These are phyloP conservation scores for Hypoxylon lenormandii DNA, from an alignment of 495 filamentous ascomycete genomes.

Conservation along the genomic window DNA sequence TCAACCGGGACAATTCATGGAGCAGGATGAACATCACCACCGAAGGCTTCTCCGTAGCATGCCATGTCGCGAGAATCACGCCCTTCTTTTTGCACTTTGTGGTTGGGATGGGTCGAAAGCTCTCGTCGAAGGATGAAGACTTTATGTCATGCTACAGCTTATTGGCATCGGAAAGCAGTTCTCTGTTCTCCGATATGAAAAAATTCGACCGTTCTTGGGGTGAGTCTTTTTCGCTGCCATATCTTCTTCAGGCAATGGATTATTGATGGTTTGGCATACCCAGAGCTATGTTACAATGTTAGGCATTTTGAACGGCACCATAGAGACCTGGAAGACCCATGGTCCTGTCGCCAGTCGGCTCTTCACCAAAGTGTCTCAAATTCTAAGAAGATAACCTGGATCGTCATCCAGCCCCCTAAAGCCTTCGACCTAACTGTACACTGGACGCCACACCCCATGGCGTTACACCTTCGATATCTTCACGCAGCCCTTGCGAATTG, in stretches of 20 bases:
- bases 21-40: slow-evolving; percentile 18
- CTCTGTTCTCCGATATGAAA: too few species aligned
- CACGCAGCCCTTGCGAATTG: slow-evolving; percentile 16
- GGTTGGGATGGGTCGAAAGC: slow-evolving; percentile 15
- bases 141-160: slow-evolving; percentile 24
- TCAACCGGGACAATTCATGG: slow-evolving; percentile 27
- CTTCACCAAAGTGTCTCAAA: slow-evolving; percentile 42
- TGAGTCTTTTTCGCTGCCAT: background rate
- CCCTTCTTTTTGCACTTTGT: slow-evolving; percentile 18
- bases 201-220: slow-evolving; percentile 7
- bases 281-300: slow-evolving; percentile 49
- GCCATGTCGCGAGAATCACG: slow-evolving; percentile 1
- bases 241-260: background rate
- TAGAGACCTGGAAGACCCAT: slow-evolving; percentile 44
- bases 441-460: slow-evolving; percentile 12
- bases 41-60: slow-evolving; percentile 8
- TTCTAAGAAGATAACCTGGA: slow-evolving; percentile 9
- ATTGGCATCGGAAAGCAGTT: slow-evolving; percentile 1
- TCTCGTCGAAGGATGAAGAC: slow-evolving; percentile 13
- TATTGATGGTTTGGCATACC: slow-evolving; percentile 5
- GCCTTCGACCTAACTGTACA: slow-evolving; percentile 14
- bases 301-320: slow-evolving; percentile 44
- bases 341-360: slow-evolving; percentile 49
- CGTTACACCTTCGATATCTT: slow-evolving; percentile 23
- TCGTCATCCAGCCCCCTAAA: slow-evolving; percentile 20